A percentile compares a stretch with the other conserved stretches of the same genome.
Conservation (phyloP, 257 asterid species). For the Dorcoceras hygrometricum region DNA sequence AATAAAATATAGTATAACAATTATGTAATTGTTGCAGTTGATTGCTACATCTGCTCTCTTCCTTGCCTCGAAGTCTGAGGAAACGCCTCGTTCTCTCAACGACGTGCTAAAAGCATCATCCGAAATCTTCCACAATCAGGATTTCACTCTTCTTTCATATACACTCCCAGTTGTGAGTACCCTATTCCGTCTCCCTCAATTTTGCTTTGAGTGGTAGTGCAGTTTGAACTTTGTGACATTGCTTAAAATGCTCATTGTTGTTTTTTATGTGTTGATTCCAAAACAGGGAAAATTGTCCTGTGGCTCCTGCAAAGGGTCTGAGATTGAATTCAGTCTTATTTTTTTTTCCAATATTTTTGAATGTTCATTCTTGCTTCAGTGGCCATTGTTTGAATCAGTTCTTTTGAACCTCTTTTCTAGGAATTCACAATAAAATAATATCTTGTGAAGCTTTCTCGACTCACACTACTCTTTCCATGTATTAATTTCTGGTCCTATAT, state of each 20-base stretch:
- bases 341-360: not conserved
- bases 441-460: not conserved
- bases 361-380: too few species aligned
- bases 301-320: not conserved
- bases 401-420: not conserved
- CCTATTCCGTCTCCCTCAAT: slow-evolving; percentile 20
- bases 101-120: slow-evolving; percentile 66
- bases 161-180: slow-evolving; percentile 72
- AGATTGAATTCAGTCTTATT: not conserved
- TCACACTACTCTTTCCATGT: not conserved
- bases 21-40: slow-evolving; percentile 50
- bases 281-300: not conserved
- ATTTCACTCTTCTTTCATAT: slow-evolving; percentile 56
- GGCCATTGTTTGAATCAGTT: not conserved
- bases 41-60: slow-evolving; percentile 92
- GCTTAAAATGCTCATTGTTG: not conserved
- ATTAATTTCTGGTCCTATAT: not conserved
- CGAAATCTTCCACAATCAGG: slow-evolving; percentile 80
- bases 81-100: slow-evolving; percentile 82
- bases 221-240: slow-evolving; percentile 7
- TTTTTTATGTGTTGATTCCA: not conserved
- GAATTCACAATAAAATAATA: too few species aligned
- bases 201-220: slow-evolving; percentile 8
- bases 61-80: slow-evolving; percentile 92
- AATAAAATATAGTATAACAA: too few species aligned